Conservation (phyloP, 345 rosid species). For the Cardamine resedifolia region DNA sequence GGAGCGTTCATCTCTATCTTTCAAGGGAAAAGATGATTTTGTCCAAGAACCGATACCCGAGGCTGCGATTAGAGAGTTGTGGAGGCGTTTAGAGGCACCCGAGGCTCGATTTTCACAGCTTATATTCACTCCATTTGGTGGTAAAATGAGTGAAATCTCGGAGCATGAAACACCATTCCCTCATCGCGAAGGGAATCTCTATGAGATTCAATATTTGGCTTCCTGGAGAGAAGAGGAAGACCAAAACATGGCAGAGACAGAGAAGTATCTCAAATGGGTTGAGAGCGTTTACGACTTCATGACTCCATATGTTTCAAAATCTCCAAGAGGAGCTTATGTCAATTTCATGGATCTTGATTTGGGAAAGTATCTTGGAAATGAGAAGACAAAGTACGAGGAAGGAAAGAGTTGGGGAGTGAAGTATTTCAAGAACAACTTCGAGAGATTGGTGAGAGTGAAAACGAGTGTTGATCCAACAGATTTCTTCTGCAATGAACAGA, state of each 20-base stretch:
- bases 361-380: conserved; percentile 26
- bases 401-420: conserved; percentile 46
- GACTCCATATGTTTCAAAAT: conserved; percentile 58
- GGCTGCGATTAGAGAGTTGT: conserved; percentile 28
- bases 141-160: conserved; percentile 49
- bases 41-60: conserved; percentile 40
- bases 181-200: conserved; percentile 50
- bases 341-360: conserved; percentile 43
- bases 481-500: conserved; percentile 48
- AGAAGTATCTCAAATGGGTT: conserved; percentile 31
- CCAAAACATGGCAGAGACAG: conserved; percentile 4
- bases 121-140: conserved; percentile 55
- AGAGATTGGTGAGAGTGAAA: conserved; percentile 44
- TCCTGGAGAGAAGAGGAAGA: conserved; percentile 40
- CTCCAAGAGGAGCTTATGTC: conserved; percentile 53
- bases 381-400: conserved; percentile 31
- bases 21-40: conserved; percentile 53
- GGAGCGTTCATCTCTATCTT: conserved; percentile 2
- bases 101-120: conserved; percentile 28
- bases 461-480: conserved; percentile 44
- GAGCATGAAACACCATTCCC: conserved; percentile 47
- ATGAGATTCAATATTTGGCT: conserved; percentile 41
- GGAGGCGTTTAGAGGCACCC: conserved; percentile 2
- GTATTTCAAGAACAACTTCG: conserved; percentile 45
- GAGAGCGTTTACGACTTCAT: conserved; percentile 41